Evolutionary conservation across 148 eudicot genomes (phyloP).

Genomic region (Persicaria maculosa): DNA sequence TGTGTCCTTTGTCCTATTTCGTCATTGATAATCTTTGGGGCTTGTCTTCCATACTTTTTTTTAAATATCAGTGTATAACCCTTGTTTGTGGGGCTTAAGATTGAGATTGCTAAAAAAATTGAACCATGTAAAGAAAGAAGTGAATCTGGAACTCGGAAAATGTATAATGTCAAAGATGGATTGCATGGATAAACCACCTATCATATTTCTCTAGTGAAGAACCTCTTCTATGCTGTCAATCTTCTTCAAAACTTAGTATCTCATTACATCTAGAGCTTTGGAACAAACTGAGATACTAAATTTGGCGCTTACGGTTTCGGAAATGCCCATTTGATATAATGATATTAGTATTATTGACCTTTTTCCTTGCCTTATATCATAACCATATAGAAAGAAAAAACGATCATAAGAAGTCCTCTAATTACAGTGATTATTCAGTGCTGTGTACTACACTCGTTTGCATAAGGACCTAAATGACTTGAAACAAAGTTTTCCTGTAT

Average conservation of each 20-base stretch:
- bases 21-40: neutral
- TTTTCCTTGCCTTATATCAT: neutral
- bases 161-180: neutral
- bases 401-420: neutral
- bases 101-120: too few relatives aligned
- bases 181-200: neutral
- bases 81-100: too few relatives aligned
- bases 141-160: too few relatives aligned
- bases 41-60: neutral
- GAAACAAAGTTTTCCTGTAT: too few relatives aligned
- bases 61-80: neutral
- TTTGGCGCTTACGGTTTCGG: neutral
- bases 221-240: neutral
- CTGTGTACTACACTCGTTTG: neutral
- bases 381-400: neutral
- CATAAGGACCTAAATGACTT: too few relatives aligned
- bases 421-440: neutral
- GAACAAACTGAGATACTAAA: neutral
- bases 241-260: too few relatives aligned
- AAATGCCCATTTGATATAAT: neutral
- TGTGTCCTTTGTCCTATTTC: too few relatives aligned
- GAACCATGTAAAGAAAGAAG: too few relatives aligned
- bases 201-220: neutral
- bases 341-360: neutral
- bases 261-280: too few relatives aligned